Percentiles rank a stretch among this genome's conserved stretches.
These are phyloP conservation scores for Suhomyces atakaporum DNA, from an alignment of 1,139 yeast genomes.

Conservation along the genomic window DNA sequence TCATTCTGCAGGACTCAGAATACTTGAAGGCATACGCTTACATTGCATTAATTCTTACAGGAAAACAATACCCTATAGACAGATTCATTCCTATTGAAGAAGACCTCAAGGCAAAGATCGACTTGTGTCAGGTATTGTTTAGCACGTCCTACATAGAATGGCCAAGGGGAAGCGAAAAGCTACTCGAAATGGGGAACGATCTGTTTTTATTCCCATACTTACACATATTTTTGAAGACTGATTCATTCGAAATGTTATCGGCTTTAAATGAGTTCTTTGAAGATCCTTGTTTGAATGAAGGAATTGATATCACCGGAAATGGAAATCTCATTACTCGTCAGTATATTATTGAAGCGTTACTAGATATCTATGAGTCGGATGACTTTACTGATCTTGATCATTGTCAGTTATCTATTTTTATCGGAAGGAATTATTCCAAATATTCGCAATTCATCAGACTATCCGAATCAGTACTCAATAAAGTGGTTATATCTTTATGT, in stretches of 20 bases:
- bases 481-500: slow-evolving; percentile 54
- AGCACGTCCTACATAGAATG: slow-evolving; percentile 43
- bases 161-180: slow-evolving; percentile 35
- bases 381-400: slow-evolving; percentile 35
- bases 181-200: slow-evolving; percentile 25
- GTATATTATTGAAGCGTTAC: slow-evolving; percentile 62
- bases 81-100: slow-evolving; percentile 35
- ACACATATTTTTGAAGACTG: slow-evolving; percentile 46
- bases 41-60: slow-evolving; percentile 68
- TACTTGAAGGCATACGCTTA: slow-evolving; percentile 54
- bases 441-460: slow-evolving; percentile 75
- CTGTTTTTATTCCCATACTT: slow-evolving; percentile 63
- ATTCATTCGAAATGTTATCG: slow-evolving; percentile 60
- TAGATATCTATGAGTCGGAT: slow-evolving; percentile 50
- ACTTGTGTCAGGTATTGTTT: slow-evolving; percentile 58
- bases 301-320: slow-evolving; percentile 1
- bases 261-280: slow-evolving; percentile 79
- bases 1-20: slow-evolving; percentile 18
- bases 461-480: slow-evolving; percentile 56
- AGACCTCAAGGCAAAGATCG: slow-evolving; percentile 41
- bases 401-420: slow-evolving; percentile 59
- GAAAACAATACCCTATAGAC: slow-evolving; percentile 78
- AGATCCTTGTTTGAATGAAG: slow-evolving; percentile 64
- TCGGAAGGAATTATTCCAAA: slow-evolving; percentile 77
- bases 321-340: slow-evolving; percentile 51